These are phyloP conservation scores for Chaetomium globosum DNA, from an alignment of 2,329 filamentous ascomycete species.

Conservation along the genomic window DNA sequence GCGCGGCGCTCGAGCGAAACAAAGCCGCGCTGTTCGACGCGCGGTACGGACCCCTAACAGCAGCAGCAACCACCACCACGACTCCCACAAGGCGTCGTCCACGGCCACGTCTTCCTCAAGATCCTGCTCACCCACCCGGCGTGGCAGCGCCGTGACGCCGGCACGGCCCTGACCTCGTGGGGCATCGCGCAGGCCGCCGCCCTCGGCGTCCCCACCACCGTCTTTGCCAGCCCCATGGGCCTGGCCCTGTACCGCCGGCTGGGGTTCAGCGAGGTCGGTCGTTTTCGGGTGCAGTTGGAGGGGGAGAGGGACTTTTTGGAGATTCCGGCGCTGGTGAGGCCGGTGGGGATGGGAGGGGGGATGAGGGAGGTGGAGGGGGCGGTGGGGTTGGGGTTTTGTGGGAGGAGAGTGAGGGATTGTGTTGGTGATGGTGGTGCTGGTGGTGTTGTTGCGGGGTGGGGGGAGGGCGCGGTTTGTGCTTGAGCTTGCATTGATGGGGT, in stretches of 20 bases:
- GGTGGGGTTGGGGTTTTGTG: neutral
- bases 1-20: constrained; percentile 24
- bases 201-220: constrained; percentile 31
- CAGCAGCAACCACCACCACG: constrained; percentile 20
- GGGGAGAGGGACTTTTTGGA: constrained; percentile 34
- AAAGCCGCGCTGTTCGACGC: constrained; percentile 33
- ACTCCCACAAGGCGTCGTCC: constrained; percentile 37
- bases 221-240: constrained; percentile 38
- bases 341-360: neutral
- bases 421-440: neutral
- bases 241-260: constrained; percentile 32
- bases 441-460: neutral
- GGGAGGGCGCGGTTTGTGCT: constrained; percentile 7
- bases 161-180: constrained; percentile 32
- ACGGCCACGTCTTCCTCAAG: constrained; percentile 36
- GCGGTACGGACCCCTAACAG: neutral
- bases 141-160: constrained; percentile 35
- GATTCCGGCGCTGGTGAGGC: constrained; percentile 34
- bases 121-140: constrained; percentile 35
- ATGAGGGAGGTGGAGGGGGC: constrained; percentile 7
- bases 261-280: constrained; percentile 34
- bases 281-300: constrained; percentile 34
- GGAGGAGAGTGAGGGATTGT: neutral
- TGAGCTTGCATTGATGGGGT: neutral
- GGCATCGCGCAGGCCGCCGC: constrained; percentile 30